phyloP scores from a whole-genome alignment of 2,329 filamentous ascomycete genomes.

The Hymenoscyphus fructigenus region DNA sequence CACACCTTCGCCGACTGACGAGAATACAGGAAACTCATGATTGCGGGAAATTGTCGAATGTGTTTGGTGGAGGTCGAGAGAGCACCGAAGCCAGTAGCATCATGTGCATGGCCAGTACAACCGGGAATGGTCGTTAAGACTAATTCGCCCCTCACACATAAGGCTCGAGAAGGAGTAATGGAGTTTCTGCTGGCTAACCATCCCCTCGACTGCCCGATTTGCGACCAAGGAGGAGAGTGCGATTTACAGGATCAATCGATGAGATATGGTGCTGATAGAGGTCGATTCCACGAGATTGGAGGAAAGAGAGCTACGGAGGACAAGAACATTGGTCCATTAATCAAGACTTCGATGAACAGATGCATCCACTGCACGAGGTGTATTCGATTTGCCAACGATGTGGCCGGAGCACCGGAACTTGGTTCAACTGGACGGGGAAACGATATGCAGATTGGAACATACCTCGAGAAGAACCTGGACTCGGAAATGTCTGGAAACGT shows the following conservation, averaged over 20 bases:
- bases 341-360: conserved; percentile 99
- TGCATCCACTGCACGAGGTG: conserved; percentile 99
- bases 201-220: conserved; percentile 93
- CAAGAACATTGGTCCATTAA: conserved; percentile 96
- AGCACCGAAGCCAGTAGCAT: conserved; percentile 95
- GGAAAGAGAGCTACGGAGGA: conserved; percentile 98
- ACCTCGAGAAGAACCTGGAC: conserved; percentile 90
- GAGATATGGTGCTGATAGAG: conserved; percentile 94
- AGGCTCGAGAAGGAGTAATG: conserved; percentile 98
- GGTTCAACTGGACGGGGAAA: conserved; percentile 95
- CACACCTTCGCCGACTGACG: conserved; percentile 26
- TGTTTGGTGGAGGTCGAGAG: conserved; percentile 97
- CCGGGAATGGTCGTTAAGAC: conserved; percentile 99
- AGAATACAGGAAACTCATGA: conserved; percentile 80
- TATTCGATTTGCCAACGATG: conserved; percentile 95
- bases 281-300: conserved; percentile 91
- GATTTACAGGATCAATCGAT: conserved; percentile 99
- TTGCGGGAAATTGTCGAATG: conserved; percentile 99
- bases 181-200: conserved; percentile 97
- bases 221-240: conserved; percentile 98
- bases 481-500: conserved; percentile 96
- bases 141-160: conserved; percentile 92
- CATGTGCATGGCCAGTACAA: conserved; percentile 97
- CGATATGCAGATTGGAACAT: conserved; percentile 96
- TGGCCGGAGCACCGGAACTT: conserved; percentile 92